A percentile compares a stretch with the other conserved stretches of the same genome.
Conservation (phyloP, 1,284 basidiomycete genomes). For the Malassezia nana region DNA sequence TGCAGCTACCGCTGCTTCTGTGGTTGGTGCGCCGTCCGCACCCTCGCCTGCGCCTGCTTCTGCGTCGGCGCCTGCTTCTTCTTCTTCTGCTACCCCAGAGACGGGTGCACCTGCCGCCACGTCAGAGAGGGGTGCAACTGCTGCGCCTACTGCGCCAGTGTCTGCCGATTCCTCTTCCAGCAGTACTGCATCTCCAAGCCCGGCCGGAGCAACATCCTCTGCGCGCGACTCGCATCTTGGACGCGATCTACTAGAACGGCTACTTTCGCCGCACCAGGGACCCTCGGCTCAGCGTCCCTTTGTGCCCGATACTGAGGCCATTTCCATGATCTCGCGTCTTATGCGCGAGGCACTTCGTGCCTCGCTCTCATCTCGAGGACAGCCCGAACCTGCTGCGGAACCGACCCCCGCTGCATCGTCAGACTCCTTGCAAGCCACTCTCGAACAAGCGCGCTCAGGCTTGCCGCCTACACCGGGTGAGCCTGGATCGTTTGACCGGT, state of each 20-base stretch:
- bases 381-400: neutral
- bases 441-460: constrained; percentile 27
- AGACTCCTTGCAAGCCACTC: constrained; percentile 6
- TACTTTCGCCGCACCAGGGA: constrained; percentile 1
- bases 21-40: constrained; percentile 22
- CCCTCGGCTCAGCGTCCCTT: neutral
- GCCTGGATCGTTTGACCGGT: constrained; percentile 34
- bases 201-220: neutral
- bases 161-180: neutral
- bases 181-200: neutral
- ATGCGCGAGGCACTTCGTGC: constrained; percentile 18
- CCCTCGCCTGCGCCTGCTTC: neutral
- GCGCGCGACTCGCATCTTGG: constrained; percentile 6
- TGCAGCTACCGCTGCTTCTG: constrained; percentile 42
- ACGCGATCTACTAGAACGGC: constrained; percentile 20
- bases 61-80: too few species aligned
- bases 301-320: constrained; percentile 5
- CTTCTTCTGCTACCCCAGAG: too few species aligned
- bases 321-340: constrained; percentile 17
- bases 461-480: constrained; percentile 25
- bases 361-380: neutral
- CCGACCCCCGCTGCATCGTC: neutral
- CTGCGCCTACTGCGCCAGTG: neutral
- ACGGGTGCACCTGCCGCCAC: too few species aligned
- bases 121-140: too few species aligned